Evolutionary conservation across 2,329 filamentous ascomycete genomes (phyloP), one percentile per base, ranked within the genome.

Genomic region (Calonectria crousiana): DNA sequence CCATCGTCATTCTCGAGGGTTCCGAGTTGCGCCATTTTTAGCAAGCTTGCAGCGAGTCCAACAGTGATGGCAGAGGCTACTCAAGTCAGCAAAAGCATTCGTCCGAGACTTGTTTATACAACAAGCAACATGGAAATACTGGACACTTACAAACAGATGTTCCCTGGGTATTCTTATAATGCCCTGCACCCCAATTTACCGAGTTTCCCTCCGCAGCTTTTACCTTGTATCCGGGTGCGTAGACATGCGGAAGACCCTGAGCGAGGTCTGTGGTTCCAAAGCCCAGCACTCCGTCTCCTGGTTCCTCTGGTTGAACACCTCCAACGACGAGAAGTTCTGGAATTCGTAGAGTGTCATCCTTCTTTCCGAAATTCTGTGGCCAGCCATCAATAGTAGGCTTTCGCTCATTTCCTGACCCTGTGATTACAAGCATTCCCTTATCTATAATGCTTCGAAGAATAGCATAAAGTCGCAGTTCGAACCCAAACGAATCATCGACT

Each of bases 11-110:
- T 34, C 4, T 47, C 44, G 6, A 71, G 58, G 10, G 30, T 10
- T 8, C 47, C 68, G 11, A 58, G 20, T 3, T 49, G 38, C 20
- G 20, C 51, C 26, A 52, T 44, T 14, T 34, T 38, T 5, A 52
- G 47, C n/a, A 64, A 65, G 44, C 23, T 34, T 16, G 67, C 67
- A 36, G 41, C 67, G n/a, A 69, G 52, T 2, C 67, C 67, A 34
- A 36, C 51, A 6, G 67, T 69, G 26, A 69, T 49, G 5, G 56
- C 60, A 18, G 38, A 65, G 38, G 47, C 47, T 51, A 28, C 6
- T 10, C 13, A 16, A 38, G 36, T 38, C 4, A 16, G 14, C 13
- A 38, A 38, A 38, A 38, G 36, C 2, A 2, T 6, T 4, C 10
- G 36, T 26, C 5, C 1, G 10, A 51, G 23, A 26, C n/a, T 30